Conservation (phyloP, 192 early-diverging fungal genomes). For the Backusella luteola region DNA sequence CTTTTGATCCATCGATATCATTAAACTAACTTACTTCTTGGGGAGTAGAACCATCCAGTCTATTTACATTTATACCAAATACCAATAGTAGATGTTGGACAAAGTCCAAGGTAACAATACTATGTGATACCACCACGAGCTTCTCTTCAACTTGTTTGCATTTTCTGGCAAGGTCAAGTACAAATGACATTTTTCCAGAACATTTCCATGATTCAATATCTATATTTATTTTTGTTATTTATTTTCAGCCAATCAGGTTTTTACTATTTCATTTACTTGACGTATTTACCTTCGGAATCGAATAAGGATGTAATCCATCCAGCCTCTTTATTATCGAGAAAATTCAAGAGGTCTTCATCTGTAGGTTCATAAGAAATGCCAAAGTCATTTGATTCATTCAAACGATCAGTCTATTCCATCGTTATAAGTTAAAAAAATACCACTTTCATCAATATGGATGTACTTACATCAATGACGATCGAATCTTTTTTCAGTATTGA, state of each 20-base stretch:
- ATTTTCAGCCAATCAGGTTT: neutral
- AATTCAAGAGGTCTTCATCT: neutral
- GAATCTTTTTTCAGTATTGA: neutral
- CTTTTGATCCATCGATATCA: neutral
- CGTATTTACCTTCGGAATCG: neutral
- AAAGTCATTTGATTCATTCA: neutral
- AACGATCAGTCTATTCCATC: neutral
- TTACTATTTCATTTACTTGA: neutral
- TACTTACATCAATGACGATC: neutral
- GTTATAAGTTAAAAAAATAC: neutral
- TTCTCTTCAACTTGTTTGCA: constrained; percentile 57
- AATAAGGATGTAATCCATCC: neutral
- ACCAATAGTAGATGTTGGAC: neutral
- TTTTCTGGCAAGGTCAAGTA: constrained; percentile 53
- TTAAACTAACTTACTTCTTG: constrained; percentile 23
- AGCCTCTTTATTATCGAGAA: neutral
- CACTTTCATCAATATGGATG: neutral
- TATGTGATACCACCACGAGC: constrained; percentile 71
- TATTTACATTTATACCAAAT: constrained; percentile 4
- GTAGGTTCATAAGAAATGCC: neutral
- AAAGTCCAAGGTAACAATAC: constrained; percentile 47
- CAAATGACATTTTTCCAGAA: constrained; percentile 53
- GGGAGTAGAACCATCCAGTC: constrained; percentile 56
- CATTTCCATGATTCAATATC: constrained; percentile 30
- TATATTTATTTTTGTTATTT: neutral